Evolutionary conservation across 2,329 filamentous ascomycete genomes (phyloP).

Genomic region (Epichloe brachyelytri): DNA sequence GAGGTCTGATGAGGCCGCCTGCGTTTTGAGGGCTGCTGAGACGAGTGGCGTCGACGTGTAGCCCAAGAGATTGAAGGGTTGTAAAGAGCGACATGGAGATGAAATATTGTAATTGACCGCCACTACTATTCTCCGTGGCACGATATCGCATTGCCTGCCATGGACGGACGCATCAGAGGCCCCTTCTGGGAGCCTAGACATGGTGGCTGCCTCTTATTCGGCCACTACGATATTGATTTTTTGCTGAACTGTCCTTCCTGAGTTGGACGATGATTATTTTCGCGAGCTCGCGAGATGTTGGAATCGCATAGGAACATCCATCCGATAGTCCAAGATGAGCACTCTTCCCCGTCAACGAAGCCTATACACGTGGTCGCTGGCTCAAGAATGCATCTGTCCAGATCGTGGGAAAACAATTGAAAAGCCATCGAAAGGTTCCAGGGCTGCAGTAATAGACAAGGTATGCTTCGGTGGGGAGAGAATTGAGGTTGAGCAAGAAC

Average conservation of each 20-base stretch:
- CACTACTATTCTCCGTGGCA: background rate
- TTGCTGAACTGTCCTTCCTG: background rate
- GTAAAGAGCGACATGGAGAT: background rate
- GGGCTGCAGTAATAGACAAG: background rate
- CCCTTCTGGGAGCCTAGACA: background rate
- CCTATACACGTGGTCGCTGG: background rate
- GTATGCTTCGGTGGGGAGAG: background rate
- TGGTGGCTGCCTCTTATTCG: background rate
- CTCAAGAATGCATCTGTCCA: background rate
- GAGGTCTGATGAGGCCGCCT: background rate
- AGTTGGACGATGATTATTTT: background rate
- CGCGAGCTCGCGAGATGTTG: background rate
- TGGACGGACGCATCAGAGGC: background rate
- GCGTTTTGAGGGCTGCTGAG: background rate
- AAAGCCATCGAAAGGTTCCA: background rate
- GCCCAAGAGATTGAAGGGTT: background rate
- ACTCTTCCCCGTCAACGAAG: background rate
- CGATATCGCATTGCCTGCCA: background rate
- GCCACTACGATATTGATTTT: background rate
- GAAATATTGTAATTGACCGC: background rate
- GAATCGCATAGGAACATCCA: background rate
- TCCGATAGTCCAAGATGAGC: background rate
- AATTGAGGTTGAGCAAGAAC: background rate
- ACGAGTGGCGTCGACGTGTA: background rate
- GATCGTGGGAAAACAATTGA: background rate